Evolutionary conservation across 2,329 filamentous ascomycete genomes (phyloP).

Genomic region (Colletotrichum sp.): DNA sequence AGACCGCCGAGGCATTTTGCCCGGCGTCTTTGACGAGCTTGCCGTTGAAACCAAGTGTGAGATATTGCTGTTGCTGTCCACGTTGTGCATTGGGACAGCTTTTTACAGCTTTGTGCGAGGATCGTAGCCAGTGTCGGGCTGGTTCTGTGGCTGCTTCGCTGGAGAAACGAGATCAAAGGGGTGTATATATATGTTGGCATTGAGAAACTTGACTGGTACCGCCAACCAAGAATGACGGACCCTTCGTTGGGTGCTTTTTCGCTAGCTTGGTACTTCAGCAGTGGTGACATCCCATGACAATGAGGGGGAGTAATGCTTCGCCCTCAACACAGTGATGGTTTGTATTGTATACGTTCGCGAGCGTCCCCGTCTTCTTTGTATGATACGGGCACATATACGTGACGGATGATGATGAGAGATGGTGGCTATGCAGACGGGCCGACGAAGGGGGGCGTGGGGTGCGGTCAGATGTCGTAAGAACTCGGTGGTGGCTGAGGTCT

Average conservation of each 20-base stretch:
- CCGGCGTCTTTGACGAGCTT: neutral
- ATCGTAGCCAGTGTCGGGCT: neutral
- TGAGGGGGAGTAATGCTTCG: neutral
- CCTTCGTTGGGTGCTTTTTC: neutral
- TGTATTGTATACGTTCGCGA: neutral
- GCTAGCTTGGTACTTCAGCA: neutral
- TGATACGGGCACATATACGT: neutral
- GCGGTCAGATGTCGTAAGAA: neutral
- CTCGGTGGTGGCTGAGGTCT: neutral
- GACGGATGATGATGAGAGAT: neutral
- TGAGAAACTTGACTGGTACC: neutral
- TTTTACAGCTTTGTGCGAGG: neutral
- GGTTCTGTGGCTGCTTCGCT: neutral
- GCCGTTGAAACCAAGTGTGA: no score
- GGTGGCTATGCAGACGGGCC: neutral
- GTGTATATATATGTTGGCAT: neutral
- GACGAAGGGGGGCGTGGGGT: neutral
- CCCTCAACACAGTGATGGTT: neutral
- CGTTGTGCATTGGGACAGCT: rapidly evolving
- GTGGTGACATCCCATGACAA: neutral
- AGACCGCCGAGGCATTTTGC: neutral
- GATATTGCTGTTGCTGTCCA: neutral
- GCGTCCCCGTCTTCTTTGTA: neutral
- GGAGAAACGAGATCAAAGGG: neutral
- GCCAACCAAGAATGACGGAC: neutral